Evolutionary conservation across 306 rosid genomes (phyloP).

Genomic region (Aeschynomene evenia): DNA sequence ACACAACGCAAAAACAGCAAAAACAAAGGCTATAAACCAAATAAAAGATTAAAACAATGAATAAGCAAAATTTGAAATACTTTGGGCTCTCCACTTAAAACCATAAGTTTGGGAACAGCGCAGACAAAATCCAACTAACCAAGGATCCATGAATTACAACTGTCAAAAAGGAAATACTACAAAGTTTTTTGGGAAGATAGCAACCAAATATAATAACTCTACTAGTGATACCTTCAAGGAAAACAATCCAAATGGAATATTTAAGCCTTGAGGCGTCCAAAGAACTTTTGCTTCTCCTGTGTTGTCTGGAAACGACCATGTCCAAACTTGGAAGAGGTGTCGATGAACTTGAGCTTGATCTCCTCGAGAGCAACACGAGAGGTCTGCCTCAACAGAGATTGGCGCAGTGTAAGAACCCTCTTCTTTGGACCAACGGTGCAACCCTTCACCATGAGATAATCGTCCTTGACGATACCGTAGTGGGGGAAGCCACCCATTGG

Average conservation of each 20-base stretch:
- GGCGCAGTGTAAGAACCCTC: conserved; percentile 78
- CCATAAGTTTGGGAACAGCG: not conserved
- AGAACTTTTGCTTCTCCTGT: conserved; percentile 78
- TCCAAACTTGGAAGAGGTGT: conserved; percentile 82
- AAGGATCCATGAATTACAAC: not conserved
- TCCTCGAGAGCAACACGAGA: conserved; percentile 75
- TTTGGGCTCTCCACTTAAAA: not conserved
- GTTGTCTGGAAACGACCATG: conserved; percentile 95
- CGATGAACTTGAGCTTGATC: conserved; percentile 83
- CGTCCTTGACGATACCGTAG: conserved; percentile 81
- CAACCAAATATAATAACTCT: not conserved
- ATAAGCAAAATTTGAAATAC: conserved; percentile 22
- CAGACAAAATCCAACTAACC: not conserved
- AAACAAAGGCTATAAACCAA: not conserved
- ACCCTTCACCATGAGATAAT: conserved; percentile 71
- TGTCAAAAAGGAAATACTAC: not conserved
- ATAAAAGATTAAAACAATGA: not conserved
- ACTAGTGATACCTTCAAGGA: not conserved
- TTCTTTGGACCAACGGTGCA: conserved; percentile 85
- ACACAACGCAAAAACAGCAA: not conserved
- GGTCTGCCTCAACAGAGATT: conserved; percentile 79
- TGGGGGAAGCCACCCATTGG: conserved; percentile 96
- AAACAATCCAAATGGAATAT: not conserved
- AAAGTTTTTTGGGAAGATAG: not conserved
- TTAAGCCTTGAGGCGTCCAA: conserved; percentile 75